phyloP scores from a whole-genome alignment of 1,139 yeast species.

The Saccharomyces hybrid region DNA sequence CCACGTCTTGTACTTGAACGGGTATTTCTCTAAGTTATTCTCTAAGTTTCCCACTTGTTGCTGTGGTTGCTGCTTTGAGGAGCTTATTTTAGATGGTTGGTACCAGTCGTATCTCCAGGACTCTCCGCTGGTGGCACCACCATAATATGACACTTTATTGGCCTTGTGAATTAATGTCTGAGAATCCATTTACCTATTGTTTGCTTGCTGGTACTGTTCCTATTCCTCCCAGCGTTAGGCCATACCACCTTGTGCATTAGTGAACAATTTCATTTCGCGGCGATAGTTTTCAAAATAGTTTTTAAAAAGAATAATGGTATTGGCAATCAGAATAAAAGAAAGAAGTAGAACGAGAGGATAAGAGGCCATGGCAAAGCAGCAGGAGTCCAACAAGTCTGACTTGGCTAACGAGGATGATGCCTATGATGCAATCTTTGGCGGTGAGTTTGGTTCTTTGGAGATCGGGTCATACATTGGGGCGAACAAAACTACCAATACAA shows the following conservation, averaged over 20 bases:
- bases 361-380: not conserved
- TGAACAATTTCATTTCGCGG: not conserved
- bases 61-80: slow-evolving; percentile 1
- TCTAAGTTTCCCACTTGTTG: slow-evolving; percentile 6
- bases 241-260: not conserved
- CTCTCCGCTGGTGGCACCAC: slow-evolving; percentile 9
- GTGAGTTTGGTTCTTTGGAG: slow-evolving; percentile 33
- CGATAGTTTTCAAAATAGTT: not conserved
- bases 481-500: slow-evolving; percentile 18
- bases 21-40: slow-evolving; percentile 11
- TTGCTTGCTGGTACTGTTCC: not conserved
- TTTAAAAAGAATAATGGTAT: not conserved
- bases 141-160: slow-evolving; percentile 15
- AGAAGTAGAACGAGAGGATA: not conserved
- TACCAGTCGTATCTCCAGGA: slow-evolving; percentile 26
- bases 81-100: slow-evolving; percentile 14
- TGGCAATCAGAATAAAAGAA: not conserved
- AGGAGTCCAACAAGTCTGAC: slow-evolving; percentile 1
- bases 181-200: slow-evolving; percentile 6
- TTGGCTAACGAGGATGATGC: slow-evolving; percentile 34
- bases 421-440: slow-evolving; percentile 32
- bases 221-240: not conserved
- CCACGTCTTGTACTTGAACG: slow-evolving; percentile 23
- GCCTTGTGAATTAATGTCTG: slow-evolving; percentile 22
- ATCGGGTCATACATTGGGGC: slow-evolving; percentile 29